phyloP scores from a whole-genome alignment of 192 early-diverging fungal genomes.

The Rhizophagus clarus region DNA sequence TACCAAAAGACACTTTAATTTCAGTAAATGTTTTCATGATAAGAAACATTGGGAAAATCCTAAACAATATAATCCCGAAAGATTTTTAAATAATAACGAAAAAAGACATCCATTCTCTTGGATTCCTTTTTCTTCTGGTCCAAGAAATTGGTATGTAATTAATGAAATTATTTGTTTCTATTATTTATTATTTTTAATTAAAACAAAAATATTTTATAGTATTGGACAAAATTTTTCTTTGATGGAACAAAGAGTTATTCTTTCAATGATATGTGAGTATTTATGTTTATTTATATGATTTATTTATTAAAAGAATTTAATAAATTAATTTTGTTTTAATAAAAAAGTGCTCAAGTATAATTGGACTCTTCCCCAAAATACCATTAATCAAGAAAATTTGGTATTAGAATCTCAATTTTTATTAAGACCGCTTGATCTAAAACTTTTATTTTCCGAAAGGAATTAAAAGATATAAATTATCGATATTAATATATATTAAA shows the following conservation, averaged over 20 bases:
- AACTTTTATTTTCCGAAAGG: too few relatives aligned
- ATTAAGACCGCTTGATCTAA: too few relatives aligned
- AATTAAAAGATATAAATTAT: too few relatives aligned
- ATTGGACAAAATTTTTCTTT: slow-evolving; percentile 6
- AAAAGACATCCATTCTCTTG: neutral
- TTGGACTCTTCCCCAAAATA: too few relatives aligned
- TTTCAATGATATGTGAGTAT: neutral
- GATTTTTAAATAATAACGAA: neutral
- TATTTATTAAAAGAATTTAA: too few relatives aligned
- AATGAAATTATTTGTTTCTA: neutral
- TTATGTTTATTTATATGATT: too few relatives aligned
- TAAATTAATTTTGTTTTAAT: too few relatives aligned
- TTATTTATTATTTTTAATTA: neutral
- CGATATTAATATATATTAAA: too few relatives aligned
- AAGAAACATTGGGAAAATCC: neutral
- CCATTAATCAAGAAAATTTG: too few relatives aligned
- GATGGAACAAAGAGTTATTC: slow-evolving; percentile 2
- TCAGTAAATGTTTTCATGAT: neutral
- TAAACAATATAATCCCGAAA: neutral
- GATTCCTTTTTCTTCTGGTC: neutral
- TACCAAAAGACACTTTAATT: neutral
- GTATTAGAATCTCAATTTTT: too few relatives aligned
- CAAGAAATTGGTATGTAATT: neutral
- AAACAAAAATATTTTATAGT: neutral
- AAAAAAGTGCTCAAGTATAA: too few relatives aligned